Evolutionary conservation across 2,329 filamentous ascomycete genomes (phyloP), one percentile per base, ranked within the genome.

Genomic region (Thielaviopsis ethacetica): DNA sequence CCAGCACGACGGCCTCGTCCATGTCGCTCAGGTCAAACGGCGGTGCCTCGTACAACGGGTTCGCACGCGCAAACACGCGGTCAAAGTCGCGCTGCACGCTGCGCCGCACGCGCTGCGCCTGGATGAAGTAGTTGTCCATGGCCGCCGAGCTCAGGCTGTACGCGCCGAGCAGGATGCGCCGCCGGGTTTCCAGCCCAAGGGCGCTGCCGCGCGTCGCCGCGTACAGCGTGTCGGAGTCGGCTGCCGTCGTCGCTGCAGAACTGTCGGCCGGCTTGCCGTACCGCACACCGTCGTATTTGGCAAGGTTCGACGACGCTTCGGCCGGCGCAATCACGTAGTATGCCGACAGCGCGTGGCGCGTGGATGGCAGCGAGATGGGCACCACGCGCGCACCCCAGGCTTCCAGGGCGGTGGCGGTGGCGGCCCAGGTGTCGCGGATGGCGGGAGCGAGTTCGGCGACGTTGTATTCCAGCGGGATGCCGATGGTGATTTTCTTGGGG

Each of bases 321-420:
- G 93, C 91, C 0, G 93, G 89, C 0, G 93, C 94, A 59, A 98
- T 83, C 59, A 98, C 81, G 70, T 98, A 98, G 74, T 98, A 98
- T 38, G 93, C 87, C 21, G 90, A 88, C 0, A 98, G 80, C 0
- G 93, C 91, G 64, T 88, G 84, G 62, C 82, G 85, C 1, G 91
- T 98, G 0, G 84, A 82, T 0, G 91, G 91, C 4, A 98, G 76
- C 1, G 85, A 88, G 17, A 97, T 80, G 1, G 86, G 80, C 12
- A 88, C 80, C 13, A 97, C 74, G 0, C 75, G 80, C 61, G 87
- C 85, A 12, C 89, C 90, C n/a, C 78, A 72, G 0, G 71, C 64
- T 63, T 81, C 76, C 0, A 97, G 76, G 2, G 71, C 65, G 2
- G 73, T 69, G 3, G 93, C 78, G 0, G 82, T 79, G 0, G 69